Percentiles rank a stretch among this genome's conserved stretches.
Evolutionary conservation across 169 alveolate genomes (phyloP).

Genomic region (Plasmodium coatneyi): DNA sequence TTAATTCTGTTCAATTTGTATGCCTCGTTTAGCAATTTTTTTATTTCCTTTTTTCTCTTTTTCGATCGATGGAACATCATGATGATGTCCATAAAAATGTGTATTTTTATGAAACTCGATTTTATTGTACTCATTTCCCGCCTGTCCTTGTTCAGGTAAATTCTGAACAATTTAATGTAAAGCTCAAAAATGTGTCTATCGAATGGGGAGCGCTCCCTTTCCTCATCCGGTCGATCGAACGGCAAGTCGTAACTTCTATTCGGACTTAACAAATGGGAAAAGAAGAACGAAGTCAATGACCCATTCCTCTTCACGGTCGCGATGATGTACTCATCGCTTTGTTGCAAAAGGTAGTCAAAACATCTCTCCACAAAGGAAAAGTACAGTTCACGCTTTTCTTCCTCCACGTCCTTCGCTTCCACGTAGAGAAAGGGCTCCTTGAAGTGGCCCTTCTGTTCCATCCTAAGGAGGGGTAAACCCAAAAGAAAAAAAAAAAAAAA

Average conservation of each 20-base stretch:
- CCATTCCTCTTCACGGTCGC: slow-evolving; percentile 41
- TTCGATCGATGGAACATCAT: slow-evolving; percentile 27
- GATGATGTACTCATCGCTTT: slow-evolving; percentile 47
- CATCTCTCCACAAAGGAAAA: slow-evolving; percentile 29
- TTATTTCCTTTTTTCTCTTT: slow-evolving; percentile 9
- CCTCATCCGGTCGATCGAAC: not conserved
- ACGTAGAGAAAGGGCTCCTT: slow-evolving; percentile 35
- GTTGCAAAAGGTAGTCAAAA: slow-evolving; percentile 21
- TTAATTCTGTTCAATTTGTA: slow-evolving; percentile 11
- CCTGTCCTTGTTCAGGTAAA: slow-evolving; percentile 19
- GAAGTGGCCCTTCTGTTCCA: slow-evolving; percentile 33
- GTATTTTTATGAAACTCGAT: slow-evolving; percentile 17
- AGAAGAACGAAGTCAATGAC: slow-evolving; percentile 40
- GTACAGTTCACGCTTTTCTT: slow-evolving; percentile 10
- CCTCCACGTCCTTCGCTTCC: not conserved
- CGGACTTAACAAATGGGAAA: slow-evolving; percentile 34
- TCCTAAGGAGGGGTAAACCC: not conserved
- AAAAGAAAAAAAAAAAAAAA: not conserved
- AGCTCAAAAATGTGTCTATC: slow-evolving; percentile 32
- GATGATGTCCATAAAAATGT: slow-evolving; percentile 50
- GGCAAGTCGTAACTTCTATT: slow-evolving; percentile 19
- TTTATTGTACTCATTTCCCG: slow-evolving; percentile 20
- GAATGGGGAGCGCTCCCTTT: not conserved
- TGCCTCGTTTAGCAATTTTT: not conserved
- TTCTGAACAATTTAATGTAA: slow-evolving; percentile 27